Percentiles rank a stretch among this genome's conserved stretches.
These are phyloP conservation scores for Gremmenia infestans DNA, from an alignment of 2,329 filamentous ascomycete genomes.

Conservation along the genomic window DNA sequence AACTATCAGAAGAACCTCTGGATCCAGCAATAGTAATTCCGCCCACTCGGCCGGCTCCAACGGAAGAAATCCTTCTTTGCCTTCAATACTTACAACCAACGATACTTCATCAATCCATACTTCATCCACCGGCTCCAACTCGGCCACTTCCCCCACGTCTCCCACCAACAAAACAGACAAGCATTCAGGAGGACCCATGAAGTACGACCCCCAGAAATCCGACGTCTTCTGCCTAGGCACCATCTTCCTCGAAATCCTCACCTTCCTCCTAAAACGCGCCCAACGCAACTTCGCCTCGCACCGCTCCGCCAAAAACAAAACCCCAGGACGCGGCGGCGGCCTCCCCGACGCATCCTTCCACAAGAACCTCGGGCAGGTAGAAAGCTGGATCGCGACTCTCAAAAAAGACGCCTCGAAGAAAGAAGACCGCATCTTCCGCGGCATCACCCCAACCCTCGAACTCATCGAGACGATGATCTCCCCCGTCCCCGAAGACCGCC, in stretches of 20 bases:
- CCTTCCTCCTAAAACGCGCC: conserved; percentile 64
- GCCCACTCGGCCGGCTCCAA: background rate
- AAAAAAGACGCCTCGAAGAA: conserved; percentile 51
- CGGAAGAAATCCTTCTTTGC: background rate
- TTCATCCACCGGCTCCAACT: conserved; percentile 17
- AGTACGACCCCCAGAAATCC: conserved; percentile 51
- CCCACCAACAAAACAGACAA: conserved; percentile 7
- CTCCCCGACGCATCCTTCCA: conserved; percentile 66
- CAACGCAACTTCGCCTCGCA: conserved; percentile 61
- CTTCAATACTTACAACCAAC: conserved; percentile 11
- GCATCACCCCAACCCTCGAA: conserved; percentile 48
- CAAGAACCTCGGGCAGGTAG: conserved; percentile 62
- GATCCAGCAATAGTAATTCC: conserved; percentile 16
- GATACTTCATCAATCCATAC: conserved; percentile 23
- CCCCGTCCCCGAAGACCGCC: conserved; percentile 47
- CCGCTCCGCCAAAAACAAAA: conserved; percentile 61
- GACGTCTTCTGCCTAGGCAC: conserved; percentile 72
- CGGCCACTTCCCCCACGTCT: background rate
- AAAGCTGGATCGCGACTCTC: conserved; percentile 60
- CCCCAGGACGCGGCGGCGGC: conserved; percentile 44
- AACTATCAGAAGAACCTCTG: conserved; percentile 21
- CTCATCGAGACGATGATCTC: conserved; percentile 52
- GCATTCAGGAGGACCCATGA: conserved; percentile 18
- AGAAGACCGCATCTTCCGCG: conserved; percentile 43
- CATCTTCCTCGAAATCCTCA: conserved; percentile 66